A percentile compares a stretch with the other conserved stretches of the same genome.
These are phyloP conservation scores for Sporothrix brasiliensis DNA, from an alignment of 2,329 filamentous ascomycete species.

Conservation along the genomic window DNA sequence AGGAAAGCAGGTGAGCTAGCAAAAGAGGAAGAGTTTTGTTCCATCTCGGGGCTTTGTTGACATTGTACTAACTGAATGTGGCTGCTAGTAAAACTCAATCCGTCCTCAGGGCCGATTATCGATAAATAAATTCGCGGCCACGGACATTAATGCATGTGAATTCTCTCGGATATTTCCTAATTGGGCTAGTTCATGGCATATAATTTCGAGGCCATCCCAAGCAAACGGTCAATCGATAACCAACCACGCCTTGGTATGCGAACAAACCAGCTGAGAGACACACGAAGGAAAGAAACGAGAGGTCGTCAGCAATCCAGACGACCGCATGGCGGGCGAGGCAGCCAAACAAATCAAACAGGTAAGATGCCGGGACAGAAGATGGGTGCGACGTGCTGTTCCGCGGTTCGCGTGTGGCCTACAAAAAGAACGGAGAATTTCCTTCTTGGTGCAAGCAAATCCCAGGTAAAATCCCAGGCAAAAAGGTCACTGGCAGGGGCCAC, in stretches of 20 bases:
- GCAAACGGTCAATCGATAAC: background rate
- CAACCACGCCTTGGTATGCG: constrained; percentile 13
- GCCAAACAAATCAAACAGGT: constrained; percentile 7
- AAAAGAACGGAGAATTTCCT: background rate
- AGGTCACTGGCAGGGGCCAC: background rate
- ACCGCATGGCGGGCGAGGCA: background rate
- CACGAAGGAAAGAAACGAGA: constrained; percentile 2
- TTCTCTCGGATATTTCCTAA: background rate
- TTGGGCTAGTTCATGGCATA: background rate
- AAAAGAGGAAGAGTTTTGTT: background rate
- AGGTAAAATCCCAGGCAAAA: background rate
- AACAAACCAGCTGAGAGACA: background rate
- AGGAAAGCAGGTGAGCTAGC: constrained; percentile 6
- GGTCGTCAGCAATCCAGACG: background rate
- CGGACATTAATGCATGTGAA: background rate
- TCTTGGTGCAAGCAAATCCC: constrained; percentile 9
- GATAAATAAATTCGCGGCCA: background rate
- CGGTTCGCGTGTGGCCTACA: background rate
- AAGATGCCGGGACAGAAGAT: background rate
- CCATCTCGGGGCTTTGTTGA: background rate
- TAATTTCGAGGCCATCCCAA: background rate
- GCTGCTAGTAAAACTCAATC: background rate
- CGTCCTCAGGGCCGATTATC: background rate
- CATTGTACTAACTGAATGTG: constrained; percentile 12
- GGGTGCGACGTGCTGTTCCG: background rate